These are phyloP conservation scores for Pestalotiopsis sp. DNA, from an alignment of 2,329 filamentous ascomycete species.

Conservation along the genomic window DNA sequence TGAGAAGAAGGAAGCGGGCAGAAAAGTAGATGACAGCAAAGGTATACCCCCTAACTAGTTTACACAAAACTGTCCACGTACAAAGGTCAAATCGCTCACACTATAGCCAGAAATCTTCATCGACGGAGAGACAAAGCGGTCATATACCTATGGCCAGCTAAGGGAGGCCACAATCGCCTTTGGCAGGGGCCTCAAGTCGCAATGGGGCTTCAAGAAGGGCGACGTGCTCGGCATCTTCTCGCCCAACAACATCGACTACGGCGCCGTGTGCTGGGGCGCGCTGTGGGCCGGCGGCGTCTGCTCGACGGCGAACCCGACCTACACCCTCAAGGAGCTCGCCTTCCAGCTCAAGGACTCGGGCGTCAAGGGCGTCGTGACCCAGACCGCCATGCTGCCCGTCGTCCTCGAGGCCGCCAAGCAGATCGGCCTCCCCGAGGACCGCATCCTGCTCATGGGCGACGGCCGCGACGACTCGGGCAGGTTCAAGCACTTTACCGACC, in stretches of 20 bases:
- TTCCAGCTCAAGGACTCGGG: constrained; percentile 81
- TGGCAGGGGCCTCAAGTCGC: constrained; percentile 74
- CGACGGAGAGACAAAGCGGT: constrained; percentile 69
- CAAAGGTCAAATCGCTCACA: constrained; percentile 15
- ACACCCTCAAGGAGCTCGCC: constrained; percentile 80
- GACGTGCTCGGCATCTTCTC: constrained; percentile 84
- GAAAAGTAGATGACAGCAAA: constrained; percentile 69
- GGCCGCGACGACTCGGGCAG: constrained; percentile 58
- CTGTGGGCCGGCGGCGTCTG: constrained; percentile 83
- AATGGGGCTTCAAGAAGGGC: constrained; percentile 79
- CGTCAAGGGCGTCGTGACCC: constrained; percentile 76
- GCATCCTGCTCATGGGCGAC: constrained; percentile 78
- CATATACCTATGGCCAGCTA: constrained; percentile 72
- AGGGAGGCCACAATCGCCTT: constrained; percentile 72
- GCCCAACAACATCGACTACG: constrained; percentile 84
- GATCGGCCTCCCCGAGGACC: constrained; percentile 71
- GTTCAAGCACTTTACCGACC: constrained; percentile 73
- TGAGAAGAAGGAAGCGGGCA: constrained; percentile 61
- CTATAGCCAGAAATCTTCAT: constrained; percentile 69
- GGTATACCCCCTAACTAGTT: constrained; percentile 46
- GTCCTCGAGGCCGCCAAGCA: constrained; percentile 69
- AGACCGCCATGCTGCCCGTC: constrained; percentile 65
- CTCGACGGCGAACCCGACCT: constrained; percentile 87
- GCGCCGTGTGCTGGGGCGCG: constrained; percentile 74
- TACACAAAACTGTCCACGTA: not conserved